Base-by-base conservation (phyloP, 805 yeast species). In the Allodekkera sacchari region DNA sequence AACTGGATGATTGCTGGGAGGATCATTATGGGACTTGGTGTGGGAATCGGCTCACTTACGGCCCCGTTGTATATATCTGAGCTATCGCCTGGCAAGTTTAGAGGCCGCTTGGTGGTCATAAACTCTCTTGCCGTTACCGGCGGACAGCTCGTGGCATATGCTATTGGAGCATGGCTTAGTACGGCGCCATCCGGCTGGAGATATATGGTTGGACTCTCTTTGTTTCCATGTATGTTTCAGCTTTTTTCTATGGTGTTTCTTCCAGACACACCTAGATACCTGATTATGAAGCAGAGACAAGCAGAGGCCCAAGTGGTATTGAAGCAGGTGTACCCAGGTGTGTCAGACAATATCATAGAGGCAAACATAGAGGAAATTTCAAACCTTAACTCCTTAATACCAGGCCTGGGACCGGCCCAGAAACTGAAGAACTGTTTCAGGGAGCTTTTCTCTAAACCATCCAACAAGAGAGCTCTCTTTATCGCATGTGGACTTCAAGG, bases 401-500 rank as follows among this genome's bases (percentile, higher is more conserved):
- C 63, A 54, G 41, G 55, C 52, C 16, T 28, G 20, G 18, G 34
- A 4, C 32, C 20, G 2, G 8, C 33, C 6, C 22, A 22, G 8
- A 38, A 33, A 18, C 28, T 45, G 6, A 54, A 62, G 59, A 61
- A 56, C 36, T 56, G 67, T 4, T 49, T 68, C 36, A 60, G 54
- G 37, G 47, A 64, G 18, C 54, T 68, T 36, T 72, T 67, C 44
- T 37, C 47, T 4, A 48, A 48, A 12, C 60, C 61, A 12, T 67
- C 73, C 4, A 70, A 70, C 48, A 58, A 61, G 27, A 59, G 77
- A 36, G 76, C 76, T 3, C 58, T 71, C 32, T 53, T 68, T 14
- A 60, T 71, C 36, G 76, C 69, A 3, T 71, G 77, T 55, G 76
- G 77, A 9, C 58, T 71, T 34, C 77, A 71, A 43, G 75, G 73